Percentiles rank a stretch among this genome's conserved stretches.
Conservation (phyloP, 2,329 filamentous ascomycete genomes). For the Claviceps sorghi region DNA sequence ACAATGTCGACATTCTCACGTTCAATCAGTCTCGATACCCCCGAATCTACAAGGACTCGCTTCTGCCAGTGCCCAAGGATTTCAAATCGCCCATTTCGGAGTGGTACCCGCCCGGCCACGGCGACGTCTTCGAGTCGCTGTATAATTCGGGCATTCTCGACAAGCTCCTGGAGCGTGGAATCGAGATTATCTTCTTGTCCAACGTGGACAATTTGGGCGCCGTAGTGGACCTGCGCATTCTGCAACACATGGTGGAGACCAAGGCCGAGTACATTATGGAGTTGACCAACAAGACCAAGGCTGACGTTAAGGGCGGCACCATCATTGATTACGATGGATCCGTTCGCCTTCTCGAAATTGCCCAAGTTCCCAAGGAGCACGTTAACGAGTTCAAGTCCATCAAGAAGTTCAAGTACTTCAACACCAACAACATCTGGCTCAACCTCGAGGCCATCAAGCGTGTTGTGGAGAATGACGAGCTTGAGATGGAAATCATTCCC, state of each 20-base stretch:
- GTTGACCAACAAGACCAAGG: constrained; percentile 99
- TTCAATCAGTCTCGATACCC: constrained; percentile 99
- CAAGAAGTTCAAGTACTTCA: constrained; percentile 99
- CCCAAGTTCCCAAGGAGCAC: constrained; percentile 98
- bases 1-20: constrained; percentile 98
- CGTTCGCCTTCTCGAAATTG: constrained; percentile 92
- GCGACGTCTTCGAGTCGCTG: constrained; percentile 98
- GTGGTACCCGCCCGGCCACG: constrained; percentile 98
- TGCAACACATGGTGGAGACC: constrained; percentile 98
- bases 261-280: constrained; percentile 99
- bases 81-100: constrained; percentile 78
- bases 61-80: constrained; percentile 85
- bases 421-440: constrained; percentile 99
- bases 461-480: constrained; percentile 94
- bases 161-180: constrained; percentile 84
- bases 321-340: constrained; percentile 99
- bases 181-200: constrained; percentile 96
- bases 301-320: constrained; percentile 99
- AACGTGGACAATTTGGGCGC: constrained; percentile 98
- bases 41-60: constrained; percentile 94
- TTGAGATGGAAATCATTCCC: constrained; percentile 98
- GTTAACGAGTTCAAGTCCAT: constrained; percentile 99
- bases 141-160: constrained; percentile 99
- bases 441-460: constrained; percentile 96
- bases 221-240: constrained; percentile 91